These are phyloP conservation scores for Leishmania aethiopica DNA, from an alignment of 208 protist genomes.

Conservation along the genomic window DNA sequence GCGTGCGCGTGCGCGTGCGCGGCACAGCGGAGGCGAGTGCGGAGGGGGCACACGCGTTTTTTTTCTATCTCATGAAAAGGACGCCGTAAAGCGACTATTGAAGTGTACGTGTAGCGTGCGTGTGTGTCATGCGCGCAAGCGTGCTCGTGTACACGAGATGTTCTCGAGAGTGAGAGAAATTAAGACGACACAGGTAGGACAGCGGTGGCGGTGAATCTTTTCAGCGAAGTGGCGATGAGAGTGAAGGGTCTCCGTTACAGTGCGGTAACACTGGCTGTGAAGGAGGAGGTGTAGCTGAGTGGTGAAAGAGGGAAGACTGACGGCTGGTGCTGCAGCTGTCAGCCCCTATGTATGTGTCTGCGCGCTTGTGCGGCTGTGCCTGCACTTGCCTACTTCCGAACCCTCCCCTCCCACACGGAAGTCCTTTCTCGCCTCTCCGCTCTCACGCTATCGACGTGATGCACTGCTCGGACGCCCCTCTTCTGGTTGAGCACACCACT, in stretches of 20 bases:
- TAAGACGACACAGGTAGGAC: neutral
- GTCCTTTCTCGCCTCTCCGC: neutral
- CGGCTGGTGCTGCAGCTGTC: neutral
- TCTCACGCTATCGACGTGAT: neutral
- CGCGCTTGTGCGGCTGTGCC: neutral
- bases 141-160: neutral
- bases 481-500: no score
- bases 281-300: neutral
- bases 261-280: neutral
- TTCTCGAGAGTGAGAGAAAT: neutral
- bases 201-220: neutral
- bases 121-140: no score
- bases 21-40: neutral
- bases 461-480: neutral
- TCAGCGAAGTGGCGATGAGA: neutral
- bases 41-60: neutral
- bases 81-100: neutral
- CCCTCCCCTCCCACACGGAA: neutral
- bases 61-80: neutral
- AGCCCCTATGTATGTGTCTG: neutral
- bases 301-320: neutral
- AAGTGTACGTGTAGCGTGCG: no score
- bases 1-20: neutral
- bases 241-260: neutral
- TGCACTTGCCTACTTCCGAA: neutral